phyloP scores from a whole-genome alignment of 495 filamentous ascomycete genomes.

The Neurospora sp. region DNA sequence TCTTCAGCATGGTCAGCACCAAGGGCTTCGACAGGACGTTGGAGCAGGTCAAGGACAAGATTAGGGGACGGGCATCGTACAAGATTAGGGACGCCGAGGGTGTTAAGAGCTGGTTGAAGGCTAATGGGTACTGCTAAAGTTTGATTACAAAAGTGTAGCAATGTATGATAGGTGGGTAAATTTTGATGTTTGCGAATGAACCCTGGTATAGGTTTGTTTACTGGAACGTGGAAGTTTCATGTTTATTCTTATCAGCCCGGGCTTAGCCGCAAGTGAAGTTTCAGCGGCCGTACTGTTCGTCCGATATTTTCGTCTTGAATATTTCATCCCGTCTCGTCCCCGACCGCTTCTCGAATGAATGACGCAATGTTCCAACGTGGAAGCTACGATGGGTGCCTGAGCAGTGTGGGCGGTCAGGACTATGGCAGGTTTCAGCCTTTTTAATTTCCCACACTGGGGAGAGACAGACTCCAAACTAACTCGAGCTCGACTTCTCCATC shows the following conservation, averaged over 20 bases:
- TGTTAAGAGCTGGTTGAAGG: constrained; percentile 45
- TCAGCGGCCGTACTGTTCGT: not conserved
- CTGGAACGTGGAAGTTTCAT: not conserved
- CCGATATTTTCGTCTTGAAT: not conserved
- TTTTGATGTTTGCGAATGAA: not conserved
- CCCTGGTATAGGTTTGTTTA: not conserved
- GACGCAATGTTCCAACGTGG: not conserved
- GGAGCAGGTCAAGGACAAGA: constrained; percentile 68
- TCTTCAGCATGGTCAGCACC: constrained; percentile 77
- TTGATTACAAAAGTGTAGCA: not conserved
- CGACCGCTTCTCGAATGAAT: not conserved
- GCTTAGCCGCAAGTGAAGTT: not conserved
- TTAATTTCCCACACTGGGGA: not conserved
- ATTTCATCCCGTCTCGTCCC: not conserved
- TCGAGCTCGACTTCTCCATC: not conserved
- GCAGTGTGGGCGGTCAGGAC: not conserved
- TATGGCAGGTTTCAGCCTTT: not conserved
- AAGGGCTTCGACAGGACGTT: constrained; percentile 71
- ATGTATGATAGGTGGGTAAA: not conserved
- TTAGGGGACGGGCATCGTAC: constrained; percentile 68
- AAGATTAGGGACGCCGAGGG: constrained; percentile 57
- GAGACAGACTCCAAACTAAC: not conserved
- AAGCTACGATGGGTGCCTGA: not conserved
- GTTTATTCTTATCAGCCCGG: not conserved
- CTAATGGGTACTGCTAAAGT: constrained; percentile 16